Base-by-base conservation (phyloP, 352 stramenopile genomes). In the Globisporangium apiculatum region DNA sequence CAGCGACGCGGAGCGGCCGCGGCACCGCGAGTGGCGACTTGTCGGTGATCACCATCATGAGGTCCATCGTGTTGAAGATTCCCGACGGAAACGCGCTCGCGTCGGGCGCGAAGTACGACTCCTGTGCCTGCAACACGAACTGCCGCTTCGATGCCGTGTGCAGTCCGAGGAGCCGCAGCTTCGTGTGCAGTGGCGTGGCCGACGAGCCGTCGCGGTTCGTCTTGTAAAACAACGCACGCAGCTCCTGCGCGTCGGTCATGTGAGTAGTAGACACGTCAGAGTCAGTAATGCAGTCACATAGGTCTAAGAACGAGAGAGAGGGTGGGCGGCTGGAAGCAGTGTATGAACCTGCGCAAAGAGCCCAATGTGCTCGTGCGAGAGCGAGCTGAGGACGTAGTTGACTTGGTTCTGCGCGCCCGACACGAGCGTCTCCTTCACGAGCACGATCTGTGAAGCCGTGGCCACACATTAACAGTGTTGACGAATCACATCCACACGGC, bases 341-440 rank as follows among this genome's bases (percentile, higher is more conserved):
- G 35, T 2, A 40, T 15, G 38, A 53, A 91, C 84, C 56, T 83
- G 75, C 8, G 81, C 69, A 57, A 94, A 91, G 14, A 90, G 61
- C 7, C 73, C 70, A 53, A 94, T 87, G 55, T 94, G 84, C 41
- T 82, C 66, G 17, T 86, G 74, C 0, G 79, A 86, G 12, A 94
- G 63, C 15, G 79, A 92, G 55, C 81, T 92, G 35, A 94, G 65
- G 4, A 92, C 84, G 47, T 90, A 94, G 53, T 90, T 88, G n/a
- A 89, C 83, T 82, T 92, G 85, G 55, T 91, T 88, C 53, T 87
- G 76, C 7, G 77, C 83, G 17, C 83, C 83, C 43, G 75, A 77
- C 0, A 88, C 68, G 11, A 95, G 63, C 5, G 79, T 92, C 58
- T 88, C 78, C 57, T 92, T 91, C 35, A 95, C 83, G 5, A 95